Conservation (phyloP, 257 asterid genomes). For the Primulina eburnea region DNA sequence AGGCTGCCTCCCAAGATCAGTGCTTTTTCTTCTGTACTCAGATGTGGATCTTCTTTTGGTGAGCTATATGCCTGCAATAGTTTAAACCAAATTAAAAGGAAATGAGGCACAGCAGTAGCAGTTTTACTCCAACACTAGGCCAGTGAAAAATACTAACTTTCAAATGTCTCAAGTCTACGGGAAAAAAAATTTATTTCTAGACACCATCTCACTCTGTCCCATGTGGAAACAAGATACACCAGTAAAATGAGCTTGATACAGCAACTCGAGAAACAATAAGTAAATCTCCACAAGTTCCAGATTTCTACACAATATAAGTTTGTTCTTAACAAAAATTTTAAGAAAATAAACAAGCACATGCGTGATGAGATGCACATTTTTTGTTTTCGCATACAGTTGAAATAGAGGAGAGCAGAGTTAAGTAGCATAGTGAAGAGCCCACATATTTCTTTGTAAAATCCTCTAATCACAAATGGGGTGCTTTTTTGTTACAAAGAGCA, state of each 20-base stretch:
- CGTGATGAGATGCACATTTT: not conserved
- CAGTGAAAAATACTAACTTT: not conserved
- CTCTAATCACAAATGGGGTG: not conserved
- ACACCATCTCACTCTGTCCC: not conserved
- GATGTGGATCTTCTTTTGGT: constrained; percentile 73
- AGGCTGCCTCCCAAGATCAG: constrained; percentile 60
- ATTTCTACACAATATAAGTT: not conserved
- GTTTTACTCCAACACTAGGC: not conserved
- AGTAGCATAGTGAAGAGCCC: not conserved
- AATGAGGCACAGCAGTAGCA: not conserved
- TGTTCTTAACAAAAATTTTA: not conserved
- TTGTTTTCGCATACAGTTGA: not conserved
- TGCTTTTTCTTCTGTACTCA: constrained; percentile 60
- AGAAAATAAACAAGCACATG: not conserved
- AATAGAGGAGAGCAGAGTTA: not conserved
- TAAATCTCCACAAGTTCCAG: not conserved
- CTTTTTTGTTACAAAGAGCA: not conserved
- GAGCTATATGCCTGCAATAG: constrained; percentile 80
- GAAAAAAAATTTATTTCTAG: not conserved
- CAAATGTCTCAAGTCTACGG: not conserved
- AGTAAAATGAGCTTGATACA: not conserved
- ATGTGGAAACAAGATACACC: not conserved
- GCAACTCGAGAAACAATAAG: not conserved
- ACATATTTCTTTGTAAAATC: not conserved
- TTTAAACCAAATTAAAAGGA: not conserved